Evolutionary conservation across 2,329 filamentous ascomycete genomes (phyloP), one percentile per base, ranked within the genome.

Genomic region (Cytospora piceae): DNA sequence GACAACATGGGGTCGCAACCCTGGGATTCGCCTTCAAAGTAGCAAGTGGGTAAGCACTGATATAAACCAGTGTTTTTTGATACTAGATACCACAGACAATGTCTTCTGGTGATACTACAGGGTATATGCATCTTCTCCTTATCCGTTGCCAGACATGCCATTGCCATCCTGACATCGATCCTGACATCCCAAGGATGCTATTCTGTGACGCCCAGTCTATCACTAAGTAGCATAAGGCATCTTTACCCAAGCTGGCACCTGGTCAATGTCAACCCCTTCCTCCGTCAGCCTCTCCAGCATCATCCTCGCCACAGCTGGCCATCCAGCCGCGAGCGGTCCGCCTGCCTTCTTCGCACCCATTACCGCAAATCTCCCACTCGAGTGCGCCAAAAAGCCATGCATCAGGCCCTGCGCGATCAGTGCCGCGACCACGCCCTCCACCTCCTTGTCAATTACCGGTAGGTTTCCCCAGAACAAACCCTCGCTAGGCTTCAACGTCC

Each of bases 321-420:
- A 97, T 0, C 91, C 92, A 1, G 90, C 90, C 39, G 81, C 81
- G 24, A 92, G 77, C 0, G 89, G 84, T 29, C 86, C 84, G 5
- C 85, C 85, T 69, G 84, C 85, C 67, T 84, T 83, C 80, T 89
- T 90, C 29, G 91, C 88, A 3, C 94, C 93, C 61, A 90, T 87
- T 53, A 97, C 91, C 15, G 93, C 93, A 73, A 97, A 93, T 58
- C 91, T 88, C 53, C 85, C 85, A 73, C 89, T 87, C 31, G 85
- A 85, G 72, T 96, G 92, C 20, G 91, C 91, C 32, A 97, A 85
- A 73, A 94, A 97, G 1, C 94, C 94, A 70, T 90, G 88, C 74
- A 97, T 82, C 29, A 97, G 80, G 0, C 91, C 92, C 76, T 96
- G 92, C 58, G 90, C 87, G 24, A 96, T 85, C 15, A 97, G 83